phyloP scores from a whole-genome alignment of 164 flowering plant species.

The Vitis labrusca region DNA sequence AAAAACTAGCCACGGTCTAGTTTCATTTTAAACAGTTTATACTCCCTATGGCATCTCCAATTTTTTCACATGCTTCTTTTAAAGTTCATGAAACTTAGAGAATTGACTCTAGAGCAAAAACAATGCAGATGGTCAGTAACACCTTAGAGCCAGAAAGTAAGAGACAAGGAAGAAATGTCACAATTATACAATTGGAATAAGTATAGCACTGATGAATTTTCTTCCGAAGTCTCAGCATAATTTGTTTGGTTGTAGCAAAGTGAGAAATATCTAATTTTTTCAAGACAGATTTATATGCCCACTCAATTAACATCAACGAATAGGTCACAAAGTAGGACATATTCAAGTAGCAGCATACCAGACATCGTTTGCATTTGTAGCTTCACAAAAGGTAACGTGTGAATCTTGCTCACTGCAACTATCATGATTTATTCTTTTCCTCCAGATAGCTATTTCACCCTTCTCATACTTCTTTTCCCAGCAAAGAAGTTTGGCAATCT shows the following conservation, averaged over 20 bases:
- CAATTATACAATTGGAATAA: neutral
- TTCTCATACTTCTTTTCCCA: slow-evolving; percentile 57
- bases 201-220: neutral
- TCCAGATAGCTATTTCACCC: slow-evolving; percentile 54
- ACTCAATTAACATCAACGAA: neutral
- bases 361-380: slow-evolving; percentile 34
- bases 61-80: neutral
- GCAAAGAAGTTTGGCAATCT: slow-evolving; percentile 44
- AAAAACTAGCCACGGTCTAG: neutral
- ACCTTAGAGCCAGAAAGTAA: no score
- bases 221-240: neutral
- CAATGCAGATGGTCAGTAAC: no score
- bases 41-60: neutral
- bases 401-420: slow-evolving; percentile 20
- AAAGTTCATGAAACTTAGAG: neutral
- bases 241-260: neutral
- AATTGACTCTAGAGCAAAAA: neutral
- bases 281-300: neutral
- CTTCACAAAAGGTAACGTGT: slow-evolving; percentile 25
- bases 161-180: neutral
- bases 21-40: no score
- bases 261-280: neutral
- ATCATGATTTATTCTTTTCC: slow-evolving; percentile 33
- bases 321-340: neutral
- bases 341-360: slow-evolving; percentile 27